Evolutionary conservation across 805 yeast genomes (phyloP).

Genomic region (Teunomyces cretensis): DNA sequence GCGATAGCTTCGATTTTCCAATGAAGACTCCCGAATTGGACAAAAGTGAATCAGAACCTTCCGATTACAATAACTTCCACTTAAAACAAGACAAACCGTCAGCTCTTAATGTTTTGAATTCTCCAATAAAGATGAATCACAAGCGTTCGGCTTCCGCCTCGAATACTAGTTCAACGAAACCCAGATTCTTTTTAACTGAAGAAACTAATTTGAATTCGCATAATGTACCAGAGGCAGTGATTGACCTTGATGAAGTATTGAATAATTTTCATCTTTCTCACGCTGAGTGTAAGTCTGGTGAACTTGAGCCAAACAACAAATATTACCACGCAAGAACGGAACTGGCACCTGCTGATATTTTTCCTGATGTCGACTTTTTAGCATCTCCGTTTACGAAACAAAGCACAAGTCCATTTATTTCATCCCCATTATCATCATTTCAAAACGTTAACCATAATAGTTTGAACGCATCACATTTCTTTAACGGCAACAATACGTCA

Average conservation of each 20-base stretch:
- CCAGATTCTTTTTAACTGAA: constrained; percentile 29
- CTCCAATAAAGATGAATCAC: constrained; percentile 32
- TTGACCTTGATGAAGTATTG: constrained; percentile 40
- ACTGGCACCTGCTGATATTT: constrained; percentile 19
- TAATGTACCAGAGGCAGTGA: constrained; percentile 39
- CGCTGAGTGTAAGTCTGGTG: constrained; percentile 16
- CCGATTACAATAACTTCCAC: constrained; percentile 4
- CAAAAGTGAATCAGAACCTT: constrained; percentile 4
- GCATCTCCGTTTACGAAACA: constrained; percentile 32
- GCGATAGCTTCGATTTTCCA: constrained; percentile 31
- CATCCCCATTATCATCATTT: constrained; percentile 16
- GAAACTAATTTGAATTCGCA: constrained; percentile 26
- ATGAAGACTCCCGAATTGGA: constrained; percentile 16
- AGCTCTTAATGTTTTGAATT: constrained; percentile 21
- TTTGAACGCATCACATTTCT: constrained; percentile 3
- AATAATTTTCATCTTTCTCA: constrained; percentile 21
- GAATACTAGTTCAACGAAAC: constrained; percentile 14
- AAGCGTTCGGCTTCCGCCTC: constrained; percentile 20
- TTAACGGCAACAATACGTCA: constrained; percentile 2
- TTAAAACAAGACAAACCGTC: constrained; percentile 1
- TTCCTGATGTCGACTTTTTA: constrained; percentile 26
- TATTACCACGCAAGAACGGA: constrained; percentile 15
- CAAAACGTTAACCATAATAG: constrained; percentile 3
- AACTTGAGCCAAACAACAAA: constrained; percentile 3
- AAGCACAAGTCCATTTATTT: constrained; percentile 14